Conservation (phyloP, 169 alveolate genomes). For the Plasmodium billcollinsi region DNA sequence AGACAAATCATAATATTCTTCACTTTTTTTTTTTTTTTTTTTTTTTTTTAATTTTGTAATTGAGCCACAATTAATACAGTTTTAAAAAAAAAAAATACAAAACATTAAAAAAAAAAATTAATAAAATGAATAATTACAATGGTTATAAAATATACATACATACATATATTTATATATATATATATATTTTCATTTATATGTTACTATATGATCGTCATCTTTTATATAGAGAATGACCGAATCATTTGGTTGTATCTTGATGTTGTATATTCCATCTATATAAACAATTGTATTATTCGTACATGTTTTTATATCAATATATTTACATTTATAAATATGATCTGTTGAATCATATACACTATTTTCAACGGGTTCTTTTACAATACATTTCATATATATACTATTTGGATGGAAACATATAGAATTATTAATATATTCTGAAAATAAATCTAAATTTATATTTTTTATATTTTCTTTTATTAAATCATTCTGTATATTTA, state of each 20-base stretch:
- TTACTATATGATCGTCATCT: slow-evolving; percentile 49
- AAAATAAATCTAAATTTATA: slow-evolving; percentile 76
- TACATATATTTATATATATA: neutral
- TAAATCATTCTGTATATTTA: slow-evolving; percentile 33
- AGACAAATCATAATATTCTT: no score
- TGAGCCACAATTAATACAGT: no score
- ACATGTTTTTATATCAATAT: slow-evolving; percentile 52
- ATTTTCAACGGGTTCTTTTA: slow-evolving; percentile 82
- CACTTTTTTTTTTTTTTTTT: no score
- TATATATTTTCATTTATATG: slow-evolving; percentile 13
- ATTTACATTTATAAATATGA: slow-evolving; percentile 35
- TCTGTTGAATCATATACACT: slow-evolving; percentile 67
- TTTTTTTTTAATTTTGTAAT: no score
- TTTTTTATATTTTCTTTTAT: slow-evolving; percentile 55
- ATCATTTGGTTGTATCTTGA: slow-evolving; percentile 59
- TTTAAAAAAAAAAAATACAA: no score
- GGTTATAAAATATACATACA: neutral
- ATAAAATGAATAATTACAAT: no score
- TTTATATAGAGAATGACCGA: slow-evolving; percentile 47
- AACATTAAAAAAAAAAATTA: no score
- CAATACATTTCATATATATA: slow-evolving; percentile 81
- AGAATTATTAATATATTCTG: slow-evolving; percentile 79
- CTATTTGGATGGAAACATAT: slow-evolving; percentile 79
- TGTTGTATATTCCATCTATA: slow-evolving; percentile 71
- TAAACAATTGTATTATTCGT: slow-evolving; percentile 71